These are phyloP conservation scores for Mycosphaerella arachidis DNA, from an alignment of 2,329 filamentous ascomycete species.

Conservation along the genomic window DNA sequence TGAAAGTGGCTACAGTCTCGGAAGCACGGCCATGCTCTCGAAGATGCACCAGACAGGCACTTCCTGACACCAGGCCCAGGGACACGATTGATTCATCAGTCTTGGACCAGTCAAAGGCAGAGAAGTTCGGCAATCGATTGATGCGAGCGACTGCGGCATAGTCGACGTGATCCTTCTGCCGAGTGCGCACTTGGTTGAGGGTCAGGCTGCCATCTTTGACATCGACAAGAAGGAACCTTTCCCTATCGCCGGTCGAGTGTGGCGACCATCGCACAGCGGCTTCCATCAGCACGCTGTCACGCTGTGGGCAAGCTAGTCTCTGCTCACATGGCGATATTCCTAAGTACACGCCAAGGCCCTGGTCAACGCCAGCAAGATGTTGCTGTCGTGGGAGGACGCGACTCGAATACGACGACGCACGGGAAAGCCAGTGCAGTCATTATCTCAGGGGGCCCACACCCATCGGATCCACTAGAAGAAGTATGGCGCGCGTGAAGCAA, in stretches of 20 bases:
- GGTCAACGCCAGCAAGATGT: not conserved
- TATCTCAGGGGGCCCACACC: no score
- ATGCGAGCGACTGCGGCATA: constrained; percentile 50
- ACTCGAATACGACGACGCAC: not conserved
- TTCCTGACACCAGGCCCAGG: constrained; percentile 69
- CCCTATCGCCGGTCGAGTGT: constrained; percentile 49
- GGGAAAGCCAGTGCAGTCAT: no score
- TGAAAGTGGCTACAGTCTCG: constrained; percentile 55
- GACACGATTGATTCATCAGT: constrained; percentile 63
- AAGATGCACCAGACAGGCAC: constrained; percentile 69
- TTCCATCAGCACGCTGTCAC: constrained; percentile 19
- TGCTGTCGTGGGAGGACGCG: not conserved
- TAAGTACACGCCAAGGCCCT: not conserved
- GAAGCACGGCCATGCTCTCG: constrained; percentile 53
- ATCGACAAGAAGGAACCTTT: constrained; percentile 59
- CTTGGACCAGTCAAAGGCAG: constrained; percentile 63
- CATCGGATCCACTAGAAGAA: no score
- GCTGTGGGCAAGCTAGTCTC: not conserved
- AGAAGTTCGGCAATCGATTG: constrained; percentile 54
- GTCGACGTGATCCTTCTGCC: constrained; percentile 38
- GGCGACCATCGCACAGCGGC: constrained; percentile 62
- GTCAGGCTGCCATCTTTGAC: constrained; percentile 56
- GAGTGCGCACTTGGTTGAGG: constrained; percentile 48
- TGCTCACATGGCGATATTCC: not conserved
- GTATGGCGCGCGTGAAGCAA: no score